Evolutionary conservation across 176 grass and related monocot species (phyloP).

Genomic region (Oropetium thomaeum): DNA sequence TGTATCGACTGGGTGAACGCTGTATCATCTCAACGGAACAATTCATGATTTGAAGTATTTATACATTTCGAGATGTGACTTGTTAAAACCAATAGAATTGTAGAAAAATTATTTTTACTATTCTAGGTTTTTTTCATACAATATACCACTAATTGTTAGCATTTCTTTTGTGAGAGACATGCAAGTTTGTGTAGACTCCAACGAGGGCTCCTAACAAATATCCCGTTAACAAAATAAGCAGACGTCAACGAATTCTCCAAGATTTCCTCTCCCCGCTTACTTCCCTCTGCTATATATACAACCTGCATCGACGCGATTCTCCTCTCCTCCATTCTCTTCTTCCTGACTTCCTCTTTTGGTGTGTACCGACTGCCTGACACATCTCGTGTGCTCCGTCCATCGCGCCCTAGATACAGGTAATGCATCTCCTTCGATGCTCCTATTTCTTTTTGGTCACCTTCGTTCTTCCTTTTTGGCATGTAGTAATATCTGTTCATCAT

Average conservation of each 20-base stretch:
- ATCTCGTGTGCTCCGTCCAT: slow-evolving; percentile 5
- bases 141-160: too few species aligned
- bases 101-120: too few species aligned
- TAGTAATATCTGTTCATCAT: not conserved
- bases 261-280: slow-evolving; percentile 9
- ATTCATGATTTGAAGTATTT: too few species aligned
- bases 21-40: too few species aligned
- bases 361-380: not conserved
- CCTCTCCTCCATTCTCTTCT: slow-evolving; percentile 27
- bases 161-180: too few species aligned
- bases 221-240: slow-evolving; percentile 3
- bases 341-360: slow-evolving; percentile 6
- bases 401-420: slow-evolving; percentile 21
- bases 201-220: slow-evolving; percentile 23
- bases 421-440: slow-evolving; percentile 25
- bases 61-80: too few species aligned
- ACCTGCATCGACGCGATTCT: slow-evolving; percentile 15
- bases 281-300: slow-evolving; percentile 38
- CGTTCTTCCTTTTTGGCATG: not conserved
- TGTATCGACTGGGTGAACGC: too few species aligned
- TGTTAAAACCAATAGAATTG: too few species aligned
- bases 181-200: slow-evolving; percentile 20
- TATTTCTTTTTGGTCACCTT: not conserved
- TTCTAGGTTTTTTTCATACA: too few species aligned
- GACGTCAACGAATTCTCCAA: slow-evolving; percentile 41